Percentiles rank a stretch among this genome's conserved stretches.
Evolutionary conservation across 345 rosid species (phyloP).

Genomic region (Acer negundo): DNA sequence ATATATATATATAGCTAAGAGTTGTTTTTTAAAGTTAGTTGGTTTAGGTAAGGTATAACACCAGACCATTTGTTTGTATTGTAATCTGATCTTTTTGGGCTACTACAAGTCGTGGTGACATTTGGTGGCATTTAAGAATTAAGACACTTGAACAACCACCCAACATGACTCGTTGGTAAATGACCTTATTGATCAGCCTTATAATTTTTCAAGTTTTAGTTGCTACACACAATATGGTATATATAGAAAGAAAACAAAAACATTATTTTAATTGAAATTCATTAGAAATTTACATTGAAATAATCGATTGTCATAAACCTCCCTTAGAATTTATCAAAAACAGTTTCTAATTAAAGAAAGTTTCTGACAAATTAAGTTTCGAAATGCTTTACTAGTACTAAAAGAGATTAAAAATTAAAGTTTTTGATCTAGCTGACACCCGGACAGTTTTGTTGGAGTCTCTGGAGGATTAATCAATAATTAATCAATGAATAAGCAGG

Average conservation of each 20-base stretch:
- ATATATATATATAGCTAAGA: neutral
- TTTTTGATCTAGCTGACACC: no score
- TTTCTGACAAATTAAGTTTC: neutral
- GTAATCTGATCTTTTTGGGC: neutral
- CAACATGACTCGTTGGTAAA: no score
- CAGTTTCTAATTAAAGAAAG: neutral
- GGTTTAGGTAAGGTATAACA: conserved; percentile 45
- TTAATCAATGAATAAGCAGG: conserved; percentile 12
- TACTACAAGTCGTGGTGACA: neutral
- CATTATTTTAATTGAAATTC: no score
- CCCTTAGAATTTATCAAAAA: neutral
- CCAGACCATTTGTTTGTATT: conserved; percentile 35
- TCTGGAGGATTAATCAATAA: neutral
- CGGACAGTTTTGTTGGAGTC: neutral
- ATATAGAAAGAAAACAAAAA: no score
- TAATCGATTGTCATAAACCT: neutral
- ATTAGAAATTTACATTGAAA: neutral
- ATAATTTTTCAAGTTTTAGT: no score
- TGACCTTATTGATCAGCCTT: no score
- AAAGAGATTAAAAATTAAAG: neutral
- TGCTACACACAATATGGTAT: no score
- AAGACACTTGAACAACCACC: no score
- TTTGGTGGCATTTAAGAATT: conserved; percentile 11
- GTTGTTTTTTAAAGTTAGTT: conserved; percentile 28
- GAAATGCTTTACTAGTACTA: neutral